Conservation (phyloP, 228 moss, liverwort and hornwort species). For the Sphagnum magellanicum region DNA sequence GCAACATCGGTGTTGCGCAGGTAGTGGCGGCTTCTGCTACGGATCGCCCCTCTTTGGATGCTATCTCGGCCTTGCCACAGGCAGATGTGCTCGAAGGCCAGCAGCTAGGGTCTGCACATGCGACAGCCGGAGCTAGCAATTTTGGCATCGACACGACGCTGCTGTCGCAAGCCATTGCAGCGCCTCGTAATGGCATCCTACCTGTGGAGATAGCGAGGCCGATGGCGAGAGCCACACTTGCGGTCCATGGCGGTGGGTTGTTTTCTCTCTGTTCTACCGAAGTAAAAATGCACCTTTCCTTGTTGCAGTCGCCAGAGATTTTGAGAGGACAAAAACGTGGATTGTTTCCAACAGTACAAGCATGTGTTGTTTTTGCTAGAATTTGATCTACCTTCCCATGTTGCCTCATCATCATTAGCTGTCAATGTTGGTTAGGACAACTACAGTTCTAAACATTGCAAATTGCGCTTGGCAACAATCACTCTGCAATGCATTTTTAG, state of each 20-base stretch:
- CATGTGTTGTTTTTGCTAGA: too few relatives aligned
- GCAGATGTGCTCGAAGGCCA: constrained; percentile 4
- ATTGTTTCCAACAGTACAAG: too few relatives aligned
- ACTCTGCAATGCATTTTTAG: too few relatives aligned
- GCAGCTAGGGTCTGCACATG: constrained; percentile 10
- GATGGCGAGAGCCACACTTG: constrained; percentile 57
- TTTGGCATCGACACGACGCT: constrained; percentile 8
- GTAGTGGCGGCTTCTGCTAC: constrained; percentile 96
- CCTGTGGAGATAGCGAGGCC: constrained; percentile 19
- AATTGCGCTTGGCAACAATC: too few relatives aligned
- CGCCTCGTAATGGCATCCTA: constrained; percentile 10
- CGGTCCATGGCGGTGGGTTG: constrained; percentile 84
- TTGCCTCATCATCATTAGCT: too few relatives aligned
- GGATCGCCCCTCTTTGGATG: constrained; percentile 43
- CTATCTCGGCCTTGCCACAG: constrained; percentile 3
- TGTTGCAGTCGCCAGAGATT: not conserved
- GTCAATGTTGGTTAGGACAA: too few relatives aligned
- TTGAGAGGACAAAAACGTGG: too few relatives aligned
- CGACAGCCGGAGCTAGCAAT: constrained; percentile 11
- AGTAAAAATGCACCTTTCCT: too few relatives aligned
- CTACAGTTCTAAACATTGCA: too few relatives aligned
- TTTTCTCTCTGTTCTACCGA: not conserved
- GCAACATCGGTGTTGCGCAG: constrained; percentile 98
- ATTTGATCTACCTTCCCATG: too few relatives aligned
- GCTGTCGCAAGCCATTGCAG: constrained; percentile 5